A percentile compares a stretch with the other conserved stretches of the same genome.
These are phyloP conservation scores for Gossypium laxum DNA, from an alignment of 441 rosid genomes.

Conservation along the genomic window DNA sequence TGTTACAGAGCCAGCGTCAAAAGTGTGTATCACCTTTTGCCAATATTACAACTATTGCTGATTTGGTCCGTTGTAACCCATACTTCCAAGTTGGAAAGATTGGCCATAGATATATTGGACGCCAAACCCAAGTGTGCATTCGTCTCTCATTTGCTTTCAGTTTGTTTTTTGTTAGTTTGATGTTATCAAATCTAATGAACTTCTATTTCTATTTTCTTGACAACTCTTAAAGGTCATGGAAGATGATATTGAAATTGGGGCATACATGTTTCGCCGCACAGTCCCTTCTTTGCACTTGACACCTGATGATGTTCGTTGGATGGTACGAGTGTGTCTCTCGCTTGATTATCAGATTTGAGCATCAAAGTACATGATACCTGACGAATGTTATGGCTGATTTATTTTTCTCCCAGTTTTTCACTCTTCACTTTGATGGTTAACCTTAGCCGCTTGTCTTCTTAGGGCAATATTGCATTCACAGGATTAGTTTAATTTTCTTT, in stretches of 20 bases:
- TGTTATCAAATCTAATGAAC: background rate
- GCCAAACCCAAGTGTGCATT: slow-evolving; percentile 68
- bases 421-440: background rate
- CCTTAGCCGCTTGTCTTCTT: background rate
- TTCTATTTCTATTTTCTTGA: slow-evolving; percentile 15
- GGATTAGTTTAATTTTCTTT: background rate
- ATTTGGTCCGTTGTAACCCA: slow-evolving; percentile 52
- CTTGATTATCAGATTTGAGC: background rate
- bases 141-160: slow-evolving; percentile 10
- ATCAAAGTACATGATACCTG: background rate
- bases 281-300: slow-evolving; percentile 78
- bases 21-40: slow-evolving; percentile 51
- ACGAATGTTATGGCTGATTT: background rate
- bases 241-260: slow-evolving; percentile 83
- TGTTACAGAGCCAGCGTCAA: slow-evolving; percentile 38
- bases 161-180: background rate
- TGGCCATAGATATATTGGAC: slow-evolving; percentile 76
- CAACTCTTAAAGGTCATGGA: slow-evolving; percentile 65
- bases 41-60: slow-evolving; percentile 59
- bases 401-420: background rate
- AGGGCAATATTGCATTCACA: background rate
- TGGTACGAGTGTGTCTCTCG: slow-evolving; percentile 38
- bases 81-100: slow-evolving; percentile 83
- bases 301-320: slow-evolving; percentile 83
- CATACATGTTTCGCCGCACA: slow-evolving; percentile 89